Conservation (phyloP, 495 filamentous ascomycete species). For the Neurospora sublineolata region DNA sequence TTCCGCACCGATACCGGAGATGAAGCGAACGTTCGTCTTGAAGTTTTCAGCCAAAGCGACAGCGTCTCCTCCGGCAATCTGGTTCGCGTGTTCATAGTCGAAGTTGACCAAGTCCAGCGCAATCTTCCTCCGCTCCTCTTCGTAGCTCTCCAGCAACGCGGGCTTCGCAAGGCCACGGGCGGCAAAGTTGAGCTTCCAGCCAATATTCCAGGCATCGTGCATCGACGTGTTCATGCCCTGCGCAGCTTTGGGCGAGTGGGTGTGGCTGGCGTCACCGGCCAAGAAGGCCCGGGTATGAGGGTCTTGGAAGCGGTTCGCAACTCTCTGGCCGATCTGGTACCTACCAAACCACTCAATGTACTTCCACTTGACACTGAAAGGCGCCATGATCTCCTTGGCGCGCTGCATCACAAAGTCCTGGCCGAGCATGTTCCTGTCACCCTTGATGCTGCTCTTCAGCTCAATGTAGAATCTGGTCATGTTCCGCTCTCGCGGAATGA, state of each 20-base stretch:
- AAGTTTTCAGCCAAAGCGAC: constrained; percentile 49
- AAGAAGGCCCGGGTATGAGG: constrained; percentile 49
- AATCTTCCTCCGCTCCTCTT: constrained; percentile 49
- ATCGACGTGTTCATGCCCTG: constrained; percentile 74
- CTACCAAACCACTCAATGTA: constrained; percentile 50
- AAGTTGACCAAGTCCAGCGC: constrained; percentile 56
- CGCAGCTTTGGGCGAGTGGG: constrained; percentile 63
- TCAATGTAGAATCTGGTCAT: constrained; percentile 61
- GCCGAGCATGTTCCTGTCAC: constrained; percentile 33
- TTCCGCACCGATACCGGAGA: constrained; percentile 53
- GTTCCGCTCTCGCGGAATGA: constrained; percentile 56
- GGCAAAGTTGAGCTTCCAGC: constrained; percentile 60
- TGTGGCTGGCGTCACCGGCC: constrained; percentile 66
- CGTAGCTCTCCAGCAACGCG: constrained; percentile 51
- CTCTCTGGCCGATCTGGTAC: constrained; percentile 55
- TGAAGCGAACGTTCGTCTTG: constrained; percentile 54
- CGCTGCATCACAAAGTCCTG: constrained; percentile 56
- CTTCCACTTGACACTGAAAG: constrained; percentile 50
- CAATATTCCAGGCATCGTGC: constrained; percentile 67
- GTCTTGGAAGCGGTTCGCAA: constrained; percentile 48
- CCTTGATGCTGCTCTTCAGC: constrained; percentile 42
- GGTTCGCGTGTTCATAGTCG: constrained; percentile 48
- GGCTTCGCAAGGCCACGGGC: constrained; percentile 44
- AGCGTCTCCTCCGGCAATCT: constrained; percentile 47
- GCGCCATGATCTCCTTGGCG: constrained; percentile 51